Conservation (phyloP, 2,329 filamentous ascomycete species). For the Diaporthe sp. region DNA sequence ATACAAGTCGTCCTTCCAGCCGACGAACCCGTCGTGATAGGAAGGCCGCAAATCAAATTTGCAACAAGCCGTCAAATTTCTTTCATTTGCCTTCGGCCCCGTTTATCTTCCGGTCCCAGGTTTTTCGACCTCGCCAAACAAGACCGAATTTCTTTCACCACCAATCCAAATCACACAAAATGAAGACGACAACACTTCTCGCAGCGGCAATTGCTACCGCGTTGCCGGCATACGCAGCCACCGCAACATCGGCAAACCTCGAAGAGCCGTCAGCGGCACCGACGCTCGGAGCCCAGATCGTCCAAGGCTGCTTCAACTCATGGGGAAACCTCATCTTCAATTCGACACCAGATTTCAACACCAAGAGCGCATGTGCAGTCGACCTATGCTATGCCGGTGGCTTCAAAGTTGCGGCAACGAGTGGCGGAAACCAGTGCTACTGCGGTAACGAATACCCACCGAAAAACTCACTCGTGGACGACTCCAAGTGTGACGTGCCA, state of each 20-base stretch:
- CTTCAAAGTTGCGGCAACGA: constrained; percentile 73
- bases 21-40: constrained; percentile 9
- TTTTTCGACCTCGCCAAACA: constrained; percentile 20
- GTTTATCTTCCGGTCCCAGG: constrained; percentile 23
- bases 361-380: constrained; percentile 59
- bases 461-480: constrained; percentile 64
- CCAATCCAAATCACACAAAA: constrained; percentile 29
- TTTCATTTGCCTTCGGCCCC: neutral
- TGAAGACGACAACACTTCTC: constrained; percentile 40
- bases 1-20: neutral
- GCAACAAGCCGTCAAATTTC: constrained; percentile 1
- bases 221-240: constrained; percentile 33
- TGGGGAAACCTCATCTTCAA: constrained; percentile 55
- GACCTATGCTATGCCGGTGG: constrained; percentile 58
- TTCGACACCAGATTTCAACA: constrained; percentile 50
- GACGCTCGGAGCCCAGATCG: constrained; percentile 53
- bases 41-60: neutral
- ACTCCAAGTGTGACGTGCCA: constrained; percentile 72
- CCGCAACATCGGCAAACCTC: constrained; percentile 43
- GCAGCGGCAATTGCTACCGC: constrained; percentile 33
- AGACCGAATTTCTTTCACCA: neutral
- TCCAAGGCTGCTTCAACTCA: constrained; percentile 67
- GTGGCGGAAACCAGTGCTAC: constrained; percentile 74
- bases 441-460: constrained; percentile 81
- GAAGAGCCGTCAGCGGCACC: constrained; percentile 58